Percentiles rank a stretch among this genome's conserved stretches.
phyloP scores from a whole-genome alignment of 2,329 filamentous ascomycete species.

The Aspergillus costaricaensis region DNA sequence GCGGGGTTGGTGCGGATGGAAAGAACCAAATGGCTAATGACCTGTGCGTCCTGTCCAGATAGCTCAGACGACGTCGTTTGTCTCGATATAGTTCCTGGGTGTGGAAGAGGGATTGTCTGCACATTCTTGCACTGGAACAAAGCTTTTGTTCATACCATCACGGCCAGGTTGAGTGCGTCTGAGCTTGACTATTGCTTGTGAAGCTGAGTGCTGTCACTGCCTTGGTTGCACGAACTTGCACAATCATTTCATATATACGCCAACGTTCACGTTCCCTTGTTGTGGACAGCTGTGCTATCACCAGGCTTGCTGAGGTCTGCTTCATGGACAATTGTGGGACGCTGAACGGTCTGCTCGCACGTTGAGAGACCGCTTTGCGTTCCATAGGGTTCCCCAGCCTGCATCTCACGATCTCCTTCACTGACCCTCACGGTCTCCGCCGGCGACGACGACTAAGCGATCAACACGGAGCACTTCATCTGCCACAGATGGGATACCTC shows the following conservation, averaged over 20 bases:
- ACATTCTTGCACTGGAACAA: background rate
- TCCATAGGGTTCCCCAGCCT: constrained; percentile 53
- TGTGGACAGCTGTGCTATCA: background rate
- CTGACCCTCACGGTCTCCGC: background rate
- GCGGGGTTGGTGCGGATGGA: background rate
- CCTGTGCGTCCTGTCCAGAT: background rate
- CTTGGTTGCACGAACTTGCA: background rate
- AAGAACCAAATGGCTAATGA: background rate
- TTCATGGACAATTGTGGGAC: constrained; percentile 52
- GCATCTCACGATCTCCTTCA: constrained; percentile 16
- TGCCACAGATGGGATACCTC: constrained; percentile 34
- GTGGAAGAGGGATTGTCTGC: background rate
- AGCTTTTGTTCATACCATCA: background rate
- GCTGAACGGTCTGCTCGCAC: constrained; percentile 52
- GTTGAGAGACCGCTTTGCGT: constrained; percentile 55
- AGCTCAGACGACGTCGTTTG: constrained; percentile 1
- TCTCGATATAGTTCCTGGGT: background rate
- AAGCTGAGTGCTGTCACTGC: background rate
- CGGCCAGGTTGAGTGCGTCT: background rate
- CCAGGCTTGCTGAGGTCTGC: constrained; percentile 23
- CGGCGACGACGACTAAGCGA: constrained; percentile 15
- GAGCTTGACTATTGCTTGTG: background rate
- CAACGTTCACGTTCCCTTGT: background rate
- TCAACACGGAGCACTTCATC: constrained; percentile 16
- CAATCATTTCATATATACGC: background rate